Evolutionary conservation across 2,329 filamentous ascomycete genomes (phyloP), one percentile per base, ranked within the genome.

Genomic region (Metarhizium anisopliae): DNA sequence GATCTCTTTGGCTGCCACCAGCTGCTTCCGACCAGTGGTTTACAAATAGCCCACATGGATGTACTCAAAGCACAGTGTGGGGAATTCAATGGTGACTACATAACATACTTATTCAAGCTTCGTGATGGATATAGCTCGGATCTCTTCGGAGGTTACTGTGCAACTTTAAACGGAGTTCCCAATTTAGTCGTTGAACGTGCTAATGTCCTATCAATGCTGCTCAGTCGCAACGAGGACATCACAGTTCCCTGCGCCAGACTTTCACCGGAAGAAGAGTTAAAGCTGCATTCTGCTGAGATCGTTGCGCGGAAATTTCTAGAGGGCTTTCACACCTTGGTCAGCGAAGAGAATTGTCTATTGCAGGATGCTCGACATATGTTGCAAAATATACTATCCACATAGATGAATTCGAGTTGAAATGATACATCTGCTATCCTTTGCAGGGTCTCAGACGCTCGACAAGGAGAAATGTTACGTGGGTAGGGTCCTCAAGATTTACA

Each of bases 71-170:
- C 67, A 72, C 25, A 66, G 78, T 2, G 77, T 80, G 29, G 10
- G 3, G 66, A 71, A 0, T 69, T 75, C 5, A 63, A 72, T 2
- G 80, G 85, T 30, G 78, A 88, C 1, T 84, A 89, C 60, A 77
- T 91, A 35, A 84, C 81, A 0, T 90, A 88, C 63, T 78, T 96
- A 1, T 95, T 93, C 69, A 86, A 83, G 32, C 72, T 87, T n/a
- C 65, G 71, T 4, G 62, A 75, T 2, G 92, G 92, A 0, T 79
- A 85, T 55, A 93, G 86, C 62, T 83, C 76, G 7, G 87, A 88
- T 14, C 96, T 91, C 66, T 95, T 95, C 64, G 94, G 94, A 0
- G 89, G 85, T 32, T 80, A 82, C 70, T 97, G 94, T 66, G 94
- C 94, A 32, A 84, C 85, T 3, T 81, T 95, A 69, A 96, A 95